phyloP scores from a whole-genome alignment of 1,139 yeast genomes.

The Kodamaea arcana region DNA sequence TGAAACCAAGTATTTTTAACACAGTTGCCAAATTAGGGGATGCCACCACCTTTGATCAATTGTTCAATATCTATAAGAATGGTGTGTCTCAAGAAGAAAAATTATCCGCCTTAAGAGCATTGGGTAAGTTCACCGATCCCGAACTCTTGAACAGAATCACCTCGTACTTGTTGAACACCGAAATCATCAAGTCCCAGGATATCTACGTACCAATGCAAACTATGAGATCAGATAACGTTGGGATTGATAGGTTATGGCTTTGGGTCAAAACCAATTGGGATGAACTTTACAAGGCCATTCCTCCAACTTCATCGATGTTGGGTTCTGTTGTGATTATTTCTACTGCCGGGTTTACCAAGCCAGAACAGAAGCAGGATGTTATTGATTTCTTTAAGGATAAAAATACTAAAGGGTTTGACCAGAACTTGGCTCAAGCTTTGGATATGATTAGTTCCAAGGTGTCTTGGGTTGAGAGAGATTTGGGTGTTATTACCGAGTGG shows the following conservation, averaged over 20 bases:
- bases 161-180: slow-evolving; percentile 59
- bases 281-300: slow-evolving; percentile 56
- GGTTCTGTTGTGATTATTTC: slow-evolving; percentile 64
- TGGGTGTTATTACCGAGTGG: slow-evolving; percentile 51
- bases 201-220: slow-evolving; percentile 75
- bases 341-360: slow-evolving; percentile 62
- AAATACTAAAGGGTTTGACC: slow-evolving; percentile 71
- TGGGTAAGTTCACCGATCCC: slow-evolving; percentile 66
- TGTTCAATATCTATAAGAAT: slow-evolving; percentile 60
- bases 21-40: slow-evolving; percentile 69
- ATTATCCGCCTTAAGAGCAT: slow-evolving; percentile 65
- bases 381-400: slow-evolving; percentile 54
- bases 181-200: slow-evolving; percentile 75
- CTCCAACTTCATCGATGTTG: slow-evolving; percentile 79
- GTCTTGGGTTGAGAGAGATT: slow-evolving; percentile 65
- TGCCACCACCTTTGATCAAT: slow-evolving; percentile 56
- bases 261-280: slow-evolving; percentile 83
- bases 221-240: slow-evolving; percentile 56
- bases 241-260: slow-evolving; percentile 65
- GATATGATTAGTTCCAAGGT: slow-evolving; percentile 63
- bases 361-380: slow-evolving; percentile 54
- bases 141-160: slow-evolving; percentile 59
- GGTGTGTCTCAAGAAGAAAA: slow-evolving; percentile 73
- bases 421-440: slow-evolving; percentile 65
- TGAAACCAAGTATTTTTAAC: slow-evolving; percentile 67